Percentiles rank a stretch among this genome's conserved stretches.
Conservation (phyloP, 2,329 filamentous ascomycete genomes). For the Colletotrichum brevisporum region DNA sequence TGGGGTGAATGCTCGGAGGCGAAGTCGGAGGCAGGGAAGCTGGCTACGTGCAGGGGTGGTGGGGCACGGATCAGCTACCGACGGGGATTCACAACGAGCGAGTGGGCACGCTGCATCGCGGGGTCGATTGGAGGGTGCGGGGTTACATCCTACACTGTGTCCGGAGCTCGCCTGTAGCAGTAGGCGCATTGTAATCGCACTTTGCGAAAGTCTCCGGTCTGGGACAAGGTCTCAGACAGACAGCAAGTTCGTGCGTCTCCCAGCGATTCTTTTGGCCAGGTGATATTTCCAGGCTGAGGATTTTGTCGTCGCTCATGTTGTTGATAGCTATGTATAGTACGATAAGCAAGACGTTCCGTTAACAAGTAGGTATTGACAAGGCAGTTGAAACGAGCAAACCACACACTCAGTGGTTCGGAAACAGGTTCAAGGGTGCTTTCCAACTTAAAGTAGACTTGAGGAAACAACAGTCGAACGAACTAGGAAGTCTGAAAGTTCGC, state of each 20-base stretch:
- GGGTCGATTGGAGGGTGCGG: conserved; percentile 37
- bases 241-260: neutral
- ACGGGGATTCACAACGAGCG: conserved; percentile 31
- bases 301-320: no score
- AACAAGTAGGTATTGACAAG: no score
- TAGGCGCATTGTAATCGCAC: conserved; percentile 17
- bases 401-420: no score
- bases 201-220: conserved; percentile 11
- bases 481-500: no score
- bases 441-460: no score
- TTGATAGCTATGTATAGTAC: no score
- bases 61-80: conserved; percentile 37
- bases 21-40: conserved; percentile 39
- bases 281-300: neutral
- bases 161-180: conserved; percentile 9
- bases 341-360: no score
- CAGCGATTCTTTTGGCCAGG: neutral
- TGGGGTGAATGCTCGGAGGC: conserved; percentile 37
- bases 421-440: no score
- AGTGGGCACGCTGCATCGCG: conserved; percentile 38
- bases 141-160: conserved; percentile 35
- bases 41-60: conserved; percentile 30
- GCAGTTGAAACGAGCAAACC: no score
- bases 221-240: neutral
- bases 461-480: no score